These are phyloP conservation scores for Crucibulum laeve DNA, from an alignment of 768 basidiomycete genomes.

Conservation along the genomic window DNA sequence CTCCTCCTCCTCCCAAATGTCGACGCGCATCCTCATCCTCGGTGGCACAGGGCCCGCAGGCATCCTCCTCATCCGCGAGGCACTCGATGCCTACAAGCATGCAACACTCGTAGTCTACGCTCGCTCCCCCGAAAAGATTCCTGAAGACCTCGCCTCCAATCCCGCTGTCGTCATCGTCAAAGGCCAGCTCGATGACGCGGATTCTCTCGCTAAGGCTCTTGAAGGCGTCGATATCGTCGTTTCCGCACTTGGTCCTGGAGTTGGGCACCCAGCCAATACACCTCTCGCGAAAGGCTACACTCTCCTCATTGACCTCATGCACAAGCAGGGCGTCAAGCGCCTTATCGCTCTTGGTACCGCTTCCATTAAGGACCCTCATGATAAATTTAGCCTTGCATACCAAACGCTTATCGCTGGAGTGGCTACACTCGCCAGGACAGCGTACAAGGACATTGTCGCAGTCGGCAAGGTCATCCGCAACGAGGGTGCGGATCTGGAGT, in stretches of 20 bases:
- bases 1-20: too few relatives aligned
- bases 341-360: constrained; percentile 66
- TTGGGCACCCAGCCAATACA: constrained; percentile 39
- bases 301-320: constrained; percentile 53
- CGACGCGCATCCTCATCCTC: constrained; percentile 57
- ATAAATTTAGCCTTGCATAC: constrained; percentile 49
- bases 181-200: constrained; percentile 51
- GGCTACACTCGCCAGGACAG: constrained; percentile 39
- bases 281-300: constrained; percentile 63
- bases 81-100: constrained; percentile 34
- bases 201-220: constrained; percentile 46
- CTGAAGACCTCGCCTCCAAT: constrained; percentile 42
- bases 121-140: constrained; percentile 60
- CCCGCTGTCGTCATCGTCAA: constrained; percentile 43
- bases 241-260: constrained; percentile 59
- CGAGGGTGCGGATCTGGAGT: constrained; percentile 48
- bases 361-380: constrained; percentile 57
- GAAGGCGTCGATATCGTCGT: constrained; percentile 58
- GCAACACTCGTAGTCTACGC: constrained; percentile 54
- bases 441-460: constrained; percentile 68
- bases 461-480: constrained; percentile 53
- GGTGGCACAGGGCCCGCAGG: constrained; percentile 67
- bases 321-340: constrained; percentile 43
- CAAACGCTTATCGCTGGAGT: constrained; percentile 36
- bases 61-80: constrained; percentile 50